phyloP scores from a whole-genome alignment of 768 basidiomycete species.

The Lactifluus echinatus region DNA sequence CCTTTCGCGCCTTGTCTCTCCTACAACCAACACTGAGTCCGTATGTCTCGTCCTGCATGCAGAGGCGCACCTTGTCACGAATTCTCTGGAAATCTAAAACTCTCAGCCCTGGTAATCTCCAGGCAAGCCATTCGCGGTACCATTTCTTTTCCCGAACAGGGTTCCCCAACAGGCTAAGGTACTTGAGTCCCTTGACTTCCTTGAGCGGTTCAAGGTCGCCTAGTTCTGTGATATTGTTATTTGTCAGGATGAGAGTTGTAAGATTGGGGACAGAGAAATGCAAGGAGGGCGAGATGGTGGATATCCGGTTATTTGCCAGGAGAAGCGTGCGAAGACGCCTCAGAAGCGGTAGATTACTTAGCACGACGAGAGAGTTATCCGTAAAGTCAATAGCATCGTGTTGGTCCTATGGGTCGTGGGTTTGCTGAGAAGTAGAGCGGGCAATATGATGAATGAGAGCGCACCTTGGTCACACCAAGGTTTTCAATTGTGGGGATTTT shows the following conservation, averaged over 20 bases:
- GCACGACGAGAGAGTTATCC: constrained; percentile 75
- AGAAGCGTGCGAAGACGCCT: constrained; percentile 78
- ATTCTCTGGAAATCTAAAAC: constrained; percentile 94
- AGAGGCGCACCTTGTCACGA: constrained; percentile 76
- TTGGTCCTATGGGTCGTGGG: constrained; percentile 53
- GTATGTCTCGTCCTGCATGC: neutral
- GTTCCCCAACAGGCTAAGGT: constrained; percentile 69
- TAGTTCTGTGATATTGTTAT: constrained; percentile 70
- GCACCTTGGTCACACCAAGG: constrained; percentile 82
- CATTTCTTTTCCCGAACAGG: constrained; percentile 88
- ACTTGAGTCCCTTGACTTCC: constrained; percentile 65
- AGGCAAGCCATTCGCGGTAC: constrained; percentile 95
- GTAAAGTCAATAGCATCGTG: constrained; percentile 92
- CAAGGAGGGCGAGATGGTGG: constrained; percentile 73
- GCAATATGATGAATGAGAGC: constrained; percentile 23
- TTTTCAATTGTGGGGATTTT: constrained; percentile 96
- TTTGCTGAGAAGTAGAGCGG: constrained; percentile 5
- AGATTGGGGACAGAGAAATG: constrained; percentile 81
- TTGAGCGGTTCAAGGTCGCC: constrained; percentile 81
- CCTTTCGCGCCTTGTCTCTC: constrained; percentile 69
- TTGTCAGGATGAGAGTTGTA: constrained; percentile 72
- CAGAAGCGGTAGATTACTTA: constrained; percentile 82
- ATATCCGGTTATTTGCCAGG: constrained; percentile 85
- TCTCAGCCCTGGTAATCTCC: constrained; percentile 78
- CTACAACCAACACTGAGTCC: constrained; percentile 32